A percentile compares a stretch with the other conserved stretches of the same genome.
Conservation (phyloP, 202 grass and related monocot genomes). For the Cymbopogon flexuosus region DNA sequence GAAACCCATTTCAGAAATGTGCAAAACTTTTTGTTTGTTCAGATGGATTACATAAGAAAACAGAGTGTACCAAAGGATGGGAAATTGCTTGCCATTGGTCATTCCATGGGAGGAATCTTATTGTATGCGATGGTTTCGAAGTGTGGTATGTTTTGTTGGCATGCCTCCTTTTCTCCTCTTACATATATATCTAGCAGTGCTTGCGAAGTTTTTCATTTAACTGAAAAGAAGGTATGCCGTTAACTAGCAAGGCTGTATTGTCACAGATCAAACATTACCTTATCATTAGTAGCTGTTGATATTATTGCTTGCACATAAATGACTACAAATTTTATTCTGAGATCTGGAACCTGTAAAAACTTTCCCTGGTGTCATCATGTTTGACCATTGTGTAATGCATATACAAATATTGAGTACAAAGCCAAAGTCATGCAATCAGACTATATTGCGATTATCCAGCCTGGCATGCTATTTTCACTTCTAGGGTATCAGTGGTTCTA, state of each 20-base stretch:
- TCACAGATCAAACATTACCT: not conserved
- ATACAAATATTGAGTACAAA: not conserved
- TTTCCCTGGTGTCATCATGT: not conserved
- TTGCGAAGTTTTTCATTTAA: not conserved
- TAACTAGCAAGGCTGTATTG: not conserved
- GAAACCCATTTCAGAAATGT: conserved; percentile 13
- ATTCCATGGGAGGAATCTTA: conserved; percentile 96
- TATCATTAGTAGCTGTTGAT: not conserved
- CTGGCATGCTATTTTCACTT: not conserved
- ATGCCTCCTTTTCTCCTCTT: not conserved
- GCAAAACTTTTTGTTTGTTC: conserved; percentile 27
- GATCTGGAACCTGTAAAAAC: not conserved
- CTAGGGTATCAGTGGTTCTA: not conserved
- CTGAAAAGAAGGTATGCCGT: not conserved
- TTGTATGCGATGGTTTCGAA: conserved; percentile 89
- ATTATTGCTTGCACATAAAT: not conserved
- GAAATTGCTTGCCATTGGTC: conserved; percentile 90
- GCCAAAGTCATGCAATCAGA: not conserved
- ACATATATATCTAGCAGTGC: conserved; percentile 1
- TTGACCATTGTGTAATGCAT: not conserved
- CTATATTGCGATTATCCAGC: not conserved
- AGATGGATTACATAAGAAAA: conserved; percentile 91
- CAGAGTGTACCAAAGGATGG: conserved; percentile 64
- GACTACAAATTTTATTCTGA: not conserved
- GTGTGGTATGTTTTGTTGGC: conserved; percentile 55